phyloP scores from a whole-genome alignment of 2,329 filamentous ascomycete genomes.

The Mycosphaerella arachidis region DNA sequence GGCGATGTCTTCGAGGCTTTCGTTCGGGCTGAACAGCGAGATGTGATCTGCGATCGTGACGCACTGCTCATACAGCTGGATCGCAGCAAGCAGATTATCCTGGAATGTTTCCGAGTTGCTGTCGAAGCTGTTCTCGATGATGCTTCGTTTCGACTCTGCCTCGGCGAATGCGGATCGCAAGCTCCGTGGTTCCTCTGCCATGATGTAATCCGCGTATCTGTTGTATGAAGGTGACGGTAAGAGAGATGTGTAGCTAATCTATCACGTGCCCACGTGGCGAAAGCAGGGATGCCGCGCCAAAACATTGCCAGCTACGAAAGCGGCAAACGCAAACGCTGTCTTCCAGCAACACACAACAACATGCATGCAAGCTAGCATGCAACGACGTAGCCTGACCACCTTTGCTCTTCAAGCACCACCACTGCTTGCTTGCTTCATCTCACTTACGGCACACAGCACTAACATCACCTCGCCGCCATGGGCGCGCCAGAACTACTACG shows the following conservation, averaged over 20 bases:
- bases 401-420: slow-evolving; percentile 4
- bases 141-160: slow-evolving; percentile 54
- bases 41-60: slow-evolving; percentile 63
- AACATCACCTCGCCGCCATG: slow-evolving; percentile 8
- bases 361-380: background rate
- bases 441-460: background rate
- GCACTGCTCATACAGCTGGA: slow-evolving; percentile 70
- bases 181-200: slow-evolving; percentile 49
- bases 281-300: background rate
- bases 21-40: slow-evolving; percentile 86
- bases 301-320: background rate
- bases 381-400: background rate
- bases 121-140: slow-evolving; percentile 60
- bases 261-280: background rate
- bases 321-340: slow-evolving; percentile 1
- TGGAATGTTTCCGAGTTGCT: slow-evolving; percentile 63
- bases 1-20: slow-evolving; percentile 78
- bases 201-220: slow-evolving; percentile 12
- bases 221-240: background rate
- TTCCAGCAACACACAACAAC: background rate
- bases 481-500: slow-evolving; percentile 7
- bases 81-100: slow-evolving; percentile 61
- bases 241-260: too few species aligned
- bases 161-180: slow-evolving; percentile 49
- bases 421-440: background rate